A percentile compares a stretch with the other conserved stretches of the same genome.
phyloP scores from a whole-genome alignment of 1,139 yeast genomes.

The Scheffersomyces illinoinensis region DNA sequence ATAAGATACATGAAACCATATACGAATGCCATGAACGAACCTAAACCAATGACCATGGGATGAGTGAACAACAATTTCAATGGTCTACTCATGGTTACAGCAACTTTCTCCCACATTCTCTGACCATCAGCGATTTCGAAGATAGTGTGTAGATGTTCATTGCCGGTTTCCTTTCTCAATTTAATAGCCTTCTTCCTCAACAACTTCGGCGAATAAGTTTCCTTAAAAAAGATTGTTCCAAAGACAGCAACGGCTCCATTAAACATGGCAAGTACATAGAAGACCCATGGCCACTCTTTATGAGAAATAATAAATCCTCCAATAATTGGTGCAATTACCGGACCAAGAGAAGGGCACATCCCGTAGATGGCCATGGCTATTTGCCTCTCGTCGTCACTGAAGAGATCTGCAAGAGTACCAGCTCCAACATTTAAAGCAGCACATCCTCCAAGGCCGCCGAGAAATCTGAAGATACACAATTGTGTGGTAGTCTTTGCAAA shows the following conservation, averaged over 20 bases:
- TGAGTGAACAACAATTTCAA: slow-evolving; percentile 49
- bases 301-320: slow-evolving; percentile 44
- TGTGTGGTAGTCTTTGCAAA: slow-evolving; percentile 51
- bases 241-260: slow-evolving; percentile 46
- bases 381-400: slow-evolving; percentile 50
- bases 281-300: slow-evolving; percentile 58
- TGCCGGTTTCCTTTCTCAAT: slow-evolving; percentile 51
- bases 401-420: slow-evolving; percentile 63
- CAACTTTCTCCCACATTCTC: slow-evolving; percentile 27
- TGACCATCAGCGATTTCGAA: slow-evolving; percentile 47
- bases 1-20: slow-evolving; percentile 42
- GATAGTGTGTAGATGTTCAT: slow-evolving; percentile 54
- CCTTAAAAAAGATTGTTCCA: slow-evolving; percentile 48
- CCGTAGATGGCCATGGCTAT: slow-evolving; percentile 58
- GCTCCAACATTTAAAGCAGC: slow-evolving; percentile 67
- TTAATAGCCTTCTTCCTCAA: slow-evolving; percentile 46
- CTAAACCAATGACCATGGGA: slow-evolving; percentile 63
- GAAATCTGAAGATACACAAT: slow-evolving; percentile 54
- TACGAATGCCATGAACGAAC: slow-evolving; percentile 45
- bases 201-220: slow-evolving; percentile 59
- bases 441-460: slow-evolving; percentile 63
- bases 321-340: slow-evolving; percentile 33
- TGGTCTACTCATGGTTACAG: slow-evolving; percentile 50
- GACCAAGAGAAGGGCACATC: slow-evolving; percentile 51
- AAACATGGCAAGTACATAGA: slow-evolving; percentile 53